Base-by-base conservation (phyloP, 306 rosid genomes). In the Hippophae tibetana region DNA sequence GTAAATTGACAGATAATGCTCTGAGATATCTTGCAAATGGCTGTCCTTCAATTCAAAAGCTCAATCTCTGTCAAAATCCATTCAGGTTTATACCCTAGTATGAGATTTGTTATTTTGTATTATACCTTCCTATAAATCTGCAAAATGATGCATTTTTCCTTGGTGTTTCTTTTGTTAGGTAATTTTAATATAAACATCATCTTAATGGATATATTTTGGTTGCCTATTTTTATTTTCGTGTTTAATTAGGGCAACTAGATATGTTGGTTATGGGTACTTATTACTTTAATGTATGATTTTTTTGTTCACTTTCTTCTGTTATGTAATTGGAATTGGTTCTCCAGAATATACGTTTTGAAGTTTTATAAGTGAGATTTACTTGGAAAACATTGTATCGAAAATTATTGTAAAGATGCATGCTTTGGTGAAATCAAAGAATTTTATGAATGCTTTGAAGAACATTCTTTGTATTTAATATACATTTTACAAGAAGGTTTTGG, bases 21-120 rank as follows among this genome's bases (percentile, higher is more conserved):
- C 47, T 92, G 31, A 75, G 67, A 58, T 80, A 82, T 73, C 89
- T 92, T 53, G 63, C 96, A 43, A 85, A 70, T 76, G 78, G 82
- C 58, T 85, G 96, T 60, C 71, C 3, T 12, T 52, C 56, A 65
- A 72, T 92, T 66, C 82, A 69, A 66, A 83, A 67, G 12, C 70
- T 92, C 67, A 87, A 64, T 54, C 82, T 92, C 52, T 49, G 77
- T 60, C 78, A 85, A 60, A 78, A 74, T 75, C 44, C 62, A 44
- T 87, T 92, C 89, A 92, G 98, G 98, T 86, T 49, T 57, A 55
- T 71, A 53, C 63, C 12, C 18, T 13, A 46, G 7, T 42, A 7
- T 18, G 41, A 13, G 10, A 23, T 26, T 47, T 38, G 59, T 41
- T 43, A 18, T 49, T 42, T 43, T 49, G 63, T 52, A 40, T 46